phyloP scores from a whole-genome alignment of 164 flowering plant species.

The Magnolia officinalis region DNA sequence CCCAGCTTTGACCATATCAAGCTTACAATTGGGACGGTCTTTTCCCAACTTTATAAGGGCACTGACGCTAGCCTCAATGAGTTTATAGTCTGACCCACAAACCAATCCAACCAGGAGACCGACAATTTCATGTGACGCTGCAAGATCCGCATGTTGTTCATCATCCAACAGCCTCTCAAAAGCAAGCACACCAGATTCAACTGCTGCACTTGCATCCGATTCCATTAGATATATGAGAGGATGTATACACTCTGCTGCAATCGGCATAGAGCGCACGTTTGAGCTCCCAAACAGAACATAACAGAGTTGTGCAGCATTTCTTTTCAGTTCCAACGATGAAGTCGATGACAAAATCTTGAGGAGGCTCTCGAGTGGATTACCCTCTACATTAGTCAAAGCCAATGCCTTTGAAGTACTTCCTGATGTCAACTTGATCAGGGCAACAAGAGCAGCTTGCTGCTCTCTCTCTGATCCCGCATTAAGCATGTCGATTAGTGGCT shows the following conservation, averaged over 20 bases:
- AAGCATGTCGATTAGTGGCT: constrained; percentile 81
- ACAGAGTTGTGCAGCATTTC: constrained; percentile 67
- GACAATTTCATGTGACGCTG: constrained; percentile 48
- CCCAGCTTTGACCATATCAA: constrained; percentile 76
- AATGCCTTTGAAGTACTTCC: constrained; percentile 47
- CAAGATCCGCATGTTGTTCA: constrained; percentile 65
- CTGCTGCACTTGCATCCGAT: constrained; percentile 37
- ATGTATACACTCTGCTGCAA: constrained; percentile 57
- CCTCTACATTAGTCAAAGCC: constrained; percentile 48
- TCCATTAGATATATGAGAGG: constrained; percentile 64
- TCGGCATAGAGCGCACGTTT: constrained; percentile 45
- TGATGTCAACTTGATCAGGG: constrained; percentile 58
- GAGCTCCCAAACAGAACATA: constrained; percentile 48
- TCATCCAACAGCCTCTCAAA: constrained; percentile 70
- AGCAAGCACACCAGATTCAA: constrained; percentile 68
- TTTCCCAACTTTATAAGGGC: constrained; percentile 77
- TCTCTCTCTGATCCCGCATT: constrained; percentile 56
- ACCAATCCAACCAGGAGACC: constrained; percentile 67
- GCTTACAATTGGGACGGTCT: constrained; percentile 59
- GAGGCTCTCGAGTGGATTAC: constrained; percentile 55
- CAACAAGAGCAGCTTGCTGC: constrained; percentile 57
- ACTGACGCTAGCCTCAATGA: constrained; percentile 59
- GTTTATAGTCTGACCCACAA: constrained; percentile 51
- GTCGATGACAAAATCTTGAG: constrained; percentile 48
- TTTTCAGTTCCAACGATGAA: constrained; percentile 56